Evolutionary conservation across 2,329 filamentous ascomycete genomes (phyloP).

Genomic region (Rugonectria rugulosa): DNA sequence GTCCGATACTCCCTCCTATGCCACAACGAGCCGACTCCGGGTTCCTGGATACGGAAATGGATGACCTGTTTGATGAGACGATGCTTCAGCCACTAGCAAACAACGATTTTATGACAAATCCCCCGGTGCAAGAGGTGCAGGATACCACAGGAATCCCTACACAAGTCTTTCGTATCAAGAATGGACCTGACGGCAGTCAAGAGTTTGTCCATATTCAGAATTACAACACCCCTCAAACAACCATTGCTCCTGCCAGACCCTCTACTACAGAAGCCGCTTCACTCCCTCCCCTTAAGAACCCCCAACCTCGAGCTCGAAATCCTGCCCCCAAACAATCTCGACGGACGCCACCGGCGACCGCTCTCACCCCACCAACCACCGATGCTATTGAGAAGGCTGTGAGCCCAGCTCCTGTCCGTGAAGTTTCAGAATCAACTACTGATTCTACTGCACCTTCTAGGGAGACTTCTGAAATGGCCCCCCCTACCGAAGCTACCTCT

Average conservation of each 20-base stretch:
- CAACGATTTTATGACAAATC: slow-evolving; percentile 37
- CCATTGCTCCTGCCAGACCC: slow-evolving; percentile 29
- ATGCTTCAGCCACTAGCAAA: slow-evolving; percentile 52
- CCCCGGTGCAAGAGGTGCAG: slow-evolving; percentile 37
- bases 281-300: slow-evolving; percentile 36
- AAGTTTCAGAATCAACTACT: slow-evolving; percentile 16
- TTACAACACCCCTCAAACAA: slow-evolving; percentile 42
- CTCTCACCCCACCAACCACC: slow-evolving; percentile 50
- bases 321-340: slow-evolving; percentile 30
- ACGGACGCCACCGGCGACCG: slow-evolving; percentile 37
- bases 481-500: slow-evolving; percentile 24
- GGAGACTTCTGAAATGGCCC: slow-evolving; percentile 28
- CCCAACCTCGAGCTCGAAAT: slow-evolving; percentile 20
- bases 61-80: slow-evolving; percentile 73
- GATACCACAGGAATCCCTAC: slow-evolving; percentile 48
- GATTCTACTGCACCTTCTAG: slow-evolving; percentile 11
- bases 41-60: slow-evolving; percentile 81
- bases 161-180: slow-evolving; percentile 54
- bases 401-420: slow-evolving; percentile 36
- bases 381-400: slow-evolving; percentile 45
- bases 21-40: slow-evolving; percentile 77
- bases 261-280: slow-evolving; percentile 29
- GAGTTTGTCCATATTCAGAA: slow-evolving; percentile 47
- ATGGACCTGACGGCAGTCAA: slow-evolving; percentile 44
- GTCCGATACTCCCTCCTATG: slow-evolving; percentile 76